A percentile compares a stretch with the other conserved stretches of the same genome.
Conservation (phyloP, 2,329 filamentous ascomycete species). For the Trichoderma sp. region DNA sequence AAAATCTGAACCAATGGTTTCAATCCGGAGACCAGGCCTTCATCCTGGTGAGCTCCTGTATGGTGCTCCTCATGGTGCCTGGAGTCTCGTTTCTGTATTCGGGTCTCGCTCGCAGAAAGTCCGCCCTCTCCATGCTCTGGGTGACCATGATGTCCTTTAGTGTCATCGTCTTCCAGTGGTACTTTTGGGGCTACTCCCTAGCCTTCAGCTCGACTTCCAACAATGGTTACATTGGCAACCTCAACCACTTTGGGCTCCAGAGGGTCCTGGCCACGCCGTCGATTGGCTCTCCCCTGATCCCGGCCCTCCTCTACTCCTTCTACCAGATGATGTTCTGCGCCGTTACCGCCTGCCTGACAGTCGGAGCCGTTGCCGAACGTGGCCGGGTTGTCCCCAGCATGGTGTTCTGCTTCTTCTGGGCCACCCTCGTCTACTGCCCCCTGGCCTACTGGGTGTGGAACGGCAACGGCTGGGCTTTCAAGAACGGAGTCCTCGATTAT, state of each 20-base stretch:
- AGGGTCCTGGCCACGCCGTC: slow-evolving; percentile 82
- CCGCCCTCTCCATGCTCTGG: slow-evolving; percentile 95
- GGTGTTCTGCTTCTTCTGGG: slow-evolving; percentile 96
- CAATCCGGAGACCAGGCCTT: slow-evolving; percentile 88
- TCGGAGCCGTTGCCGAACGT: slow-evolving; percentile 90
- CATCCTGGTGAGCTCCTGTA: slow-evolving; percentile 83
- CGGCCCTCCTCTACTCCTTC: slow-evolving; percentile 88
- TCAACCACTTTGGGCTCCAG: slow-evolving; percentile 84
- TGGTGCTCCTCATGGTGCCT: slow-evolving; percentile 95
- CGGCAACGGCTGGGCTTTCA: slow-evolving; percentile 85
- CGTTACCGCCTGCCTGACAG: slow-evolving; percentile 85
- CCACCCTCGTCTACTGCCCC: slow-evolving; percentile 95
- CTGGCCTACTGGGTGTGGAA: slow-evolving; percentile 98
- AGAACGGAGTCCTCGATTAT: slow-evolving; percentile 91
- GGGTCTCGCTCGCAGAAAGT: slow-evolving; percentile 94
- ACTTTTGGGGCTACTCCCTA: slow-evolving; percentile 97
- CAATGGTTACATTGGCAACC: slow-evolving; percentile 88
- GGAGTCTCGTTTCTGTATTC: slow-evolving; percentile 98
- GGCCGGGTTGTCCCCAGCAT: slow-evolving; percentile 89
- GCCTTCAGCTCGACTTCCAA: slow-evolving; percentile 80
- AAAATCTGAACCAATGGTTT: slow-evolving; percentile 97
- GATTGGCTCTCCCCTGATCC: slow-evolving; percentile 81
- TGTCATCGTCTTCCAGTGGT: slow-evolving; percentile 96
- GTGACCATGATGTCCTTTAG: slow-evolving; percentile 92
- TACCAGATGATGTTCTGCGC: slow-evolving; percentile 99